Conservation (phyloP, 2,329 filamentous ascomycete genomes). For the Cercospora sojina region DNA sequence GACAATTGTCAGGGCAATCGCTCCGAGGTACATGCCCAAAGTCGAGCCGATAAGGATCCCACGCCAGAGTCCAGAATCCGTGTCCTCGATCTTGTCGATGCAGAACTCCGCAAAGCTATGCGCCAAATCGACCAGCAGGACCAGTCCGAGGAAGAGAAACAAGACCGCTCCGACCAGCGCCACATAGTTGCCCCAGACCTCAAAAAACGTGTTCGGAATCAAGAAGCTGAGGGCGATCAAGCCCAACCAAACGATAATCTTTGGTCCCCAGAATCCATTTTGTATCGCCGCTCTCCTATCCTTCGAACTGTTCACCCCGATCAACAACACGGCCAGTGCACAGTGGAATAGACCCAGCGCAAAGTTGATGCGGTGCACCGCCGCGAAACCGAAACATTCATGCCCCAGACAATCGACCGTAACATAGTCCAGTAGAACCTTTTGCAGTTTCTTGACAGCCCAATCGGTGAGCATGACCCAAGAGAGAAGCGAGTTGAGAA, state of each 20-base stretch:
- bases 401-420: slow-evolving; percentile 84
- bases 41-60: slow-evolving; percentile 87
- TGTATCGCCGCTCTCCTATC: slow-evolving; percentile 85
- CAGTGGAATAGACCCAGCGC: slow-evolving; percentile 92
- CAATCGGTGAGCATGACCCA: slow-evolving; percentile 99
- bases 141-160: slow-evolving; percentile 87
- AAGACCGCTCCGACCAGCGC: slow-evolving; percentile 84
- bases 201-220: slow-evolving; percentile 91
- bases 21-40: slow-evolving; percentile 86
- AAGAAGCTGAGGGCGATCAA: slow-evolving; percentile 91
- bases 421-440: slow-evolving; percentile 91
- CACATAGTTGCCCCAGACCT: slow-evolving; percentile 94
- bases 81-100: slow-evolving; percentile 86
- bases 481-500: slow-evolving; percentile 93
- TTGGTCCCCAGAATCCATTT: slow-evolving; percentile 99
- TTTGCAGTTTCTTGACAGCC: slow-evolving; percentile 93
- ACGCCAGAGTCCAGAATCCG: slow-evolving; percentile 81
- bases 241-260: slow-evolving; percentile 83
- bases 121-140: slow-evolving; percentile 89
- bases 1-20: slow-evolving; percentile 88
- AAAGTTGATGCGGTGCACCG: slow-evolving; percentile 97
- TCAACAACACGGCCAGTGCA: slow-evolving; percentile 75
- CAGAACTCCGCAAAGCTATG: slow-evolving; percentile 98
- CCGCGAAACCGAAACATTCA: slow-evolving; percentile 91
- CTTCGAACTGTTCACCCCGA: slow-evolving; percentile 84